Conservation (phyloP, 331 rosid genomes). For the Malus hybrid region DNA sequence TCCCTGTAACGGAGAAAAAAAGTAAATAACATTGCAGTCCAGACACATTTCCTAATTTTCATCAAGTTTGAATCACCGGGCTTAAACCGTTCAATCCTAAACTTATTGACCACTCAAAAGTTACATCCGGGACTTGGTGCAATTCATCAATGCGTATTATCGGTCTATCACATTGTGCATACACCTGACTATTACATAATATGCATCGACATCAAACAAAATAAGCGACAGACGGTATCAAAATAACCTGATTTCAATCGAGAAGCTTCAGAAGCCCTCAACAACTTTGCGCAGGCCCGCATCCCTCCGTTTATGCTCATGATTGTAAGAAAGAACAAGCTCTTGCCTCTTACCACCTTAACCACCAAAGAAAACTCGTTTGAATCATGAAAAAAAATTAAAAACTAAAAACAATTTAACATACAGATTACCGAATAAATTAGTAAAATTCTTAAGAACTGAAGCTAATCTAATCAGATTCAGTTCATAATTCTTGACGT, state of each 20-base stretch:
- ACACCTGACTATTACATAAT: not conserved
- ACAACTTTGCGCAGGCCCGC: slow-evolving; percentile 22
- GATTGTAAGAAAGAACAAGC: not conserved
- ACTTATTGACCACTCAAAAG: not conserved
- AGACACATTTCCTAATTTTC: not conserved
- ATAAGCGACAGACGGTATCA: not conserved
- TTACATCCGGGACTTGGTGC: not conserved
- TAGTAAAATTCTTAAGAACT: not conserved
- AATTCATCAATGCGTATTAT: not conserved
- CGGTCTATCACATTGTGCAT: not conserved
- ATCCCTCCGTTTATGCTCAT: slow-evolving; percentile 14
- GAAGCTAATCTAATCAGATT: not conserved
- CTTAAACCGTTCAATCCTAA: not conserved
- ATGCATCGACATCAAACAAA: not conserved
- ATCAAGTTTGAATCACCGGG: not conserved
- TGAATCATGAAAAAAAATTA: not conserved
- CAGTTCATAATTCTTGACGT: not conserved
- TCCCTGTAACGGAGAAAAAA: not conserved
- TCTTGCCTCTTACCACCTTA: not conserved
- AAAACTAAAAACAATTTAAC: not conserved
- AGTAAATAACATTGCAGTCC: not conserved
- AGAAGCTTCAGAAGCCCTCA: slow-evolving; percentile 14
- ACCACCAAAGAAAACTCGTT: not conserved
- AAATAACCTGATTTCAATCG: slow-evolving; percentile 19
- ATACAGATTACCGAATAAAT: not conserved